Evolutionary conservation across 352 stramenopile genomes (phyloP), one percentile per base, ranked within the genome.

Genomic region (Phytophthora uliginosa): DNA sequence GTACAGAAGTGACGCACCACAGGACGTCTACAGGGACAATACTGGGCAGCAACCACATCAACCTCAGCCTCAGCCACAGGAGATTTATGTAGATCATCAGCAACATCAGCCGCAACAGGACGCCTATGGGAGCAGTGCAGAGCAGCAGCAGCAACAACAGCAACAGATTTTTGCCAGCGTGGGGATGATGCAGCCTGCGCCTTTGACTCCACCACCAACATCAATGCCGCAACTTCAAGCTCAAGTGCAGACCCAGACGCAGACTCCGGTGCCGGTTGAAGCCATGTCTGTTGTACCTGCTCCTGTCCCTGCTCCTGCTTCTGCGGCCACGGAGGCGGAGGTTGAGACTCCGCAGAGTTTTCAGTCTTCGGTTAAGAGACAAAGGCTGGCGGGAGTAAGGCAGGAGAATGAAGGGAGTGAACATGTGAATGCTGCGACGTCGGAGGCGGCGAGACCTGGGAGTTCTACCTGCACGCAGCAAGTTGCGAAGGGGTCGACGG

Each of bases 131-230:
- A 59, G 15, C 38, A 31, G 31, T 26, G 51, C 40, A 7, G 53
- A 73, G 20, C 64, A 66, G 38, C 58, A 64, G 22, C 71, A 67
- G 7, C 63, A 71, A 8, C 64, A 66, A 15, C 59, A 66, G 17
- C 59, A 71, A 20, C 64, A 70, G 52, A 34, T 50, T 47, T 72
- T 72, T 22, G 53, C 63, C 28, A 72, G 59, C n/a, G 50, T 66
- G 10, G 57, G 42, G 10, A 45, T 64, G n/a, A 63, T 78, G n/a
- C 69, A 77, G 20, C 12, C 73, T 22, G 5, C 62, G 9, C 45
- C 63, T 5, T 62, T 74, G 40, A 71, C 59, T 4, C 56, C 65
- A 28, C 56, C 65, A 28, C 60, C 40, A 58, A n/a, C 42, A 61
- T 53, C 47, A 10, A 28, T 53, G 20, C 48, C 54, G 51, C 60